These are phyloP conservation scores for Phytophthora sansomeana DNA, from an alignment of 352 stramenopile genomes.

Conservation along the genomic window DNA sequence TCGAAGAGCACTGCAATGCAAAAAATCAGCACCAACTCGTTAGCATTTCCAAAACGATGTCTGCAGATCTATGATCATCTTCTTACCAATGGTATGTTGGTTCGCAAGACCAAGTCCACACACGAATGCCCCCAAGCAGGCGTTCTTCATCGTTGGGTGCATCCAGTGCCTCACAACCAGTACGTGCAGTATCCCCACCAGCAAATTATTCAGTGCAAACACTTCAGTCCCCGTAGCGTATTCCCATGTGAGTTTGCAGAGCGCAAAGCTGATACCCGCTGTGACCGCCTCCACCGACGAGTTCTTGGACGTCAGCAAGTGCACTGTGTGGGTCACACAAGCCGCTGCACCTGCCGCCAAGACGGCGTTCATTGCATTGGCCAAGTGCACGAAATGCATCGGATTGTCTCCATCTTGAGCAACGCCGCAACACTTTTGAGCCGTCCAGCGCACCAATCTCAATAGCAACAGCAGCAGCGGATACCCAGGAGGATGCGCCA, in stretches of 20 bases:
- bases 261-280: conserved; percentile 65
- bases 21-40: conserved; percentile 1
- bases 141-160: conserved; percentile 26
- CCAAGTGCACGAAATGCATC: conserved; percentile 38
- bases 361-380: conserved; percentile 49
- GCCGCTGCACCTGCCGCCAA: conserved; percentile 43
- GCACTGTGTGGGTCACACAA: conserved; percentile 46
- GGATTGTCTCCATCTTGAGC: neutral
- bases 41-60: neutral
- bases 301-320: conserved; percentile 31
- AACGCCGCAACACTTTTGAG: conserved; percentile 2
- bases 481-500: conserved; percentile 94
- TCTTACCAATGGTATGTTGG: conserved; percentile 90
- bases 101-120: conserved; percentile 92
- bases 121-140: conserved; percentile 75
- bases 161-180: conserved; percentile 48
- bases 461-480: conserved; percentile 88
- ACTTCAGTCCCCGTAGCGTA: conserved; percentile 89
- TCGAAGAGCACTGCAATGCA: conserved; percentile 82
- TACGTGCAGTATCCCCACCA: conserved; percentile 81
- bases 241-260: conserved; percentile 92
- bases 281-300: conserved; percentile 37
- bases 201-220: conserved; percentile 95
- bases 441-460: conserved; percentile 20
- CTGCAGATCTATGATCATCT: neutral